A percentile compares a stretch with the other conserved stretches of the same genome.
phyloP scores from a whole-genome alignment of 495 filamentous ascomycete genomes.

The Aspergillus carlsbadensis region DNA sequence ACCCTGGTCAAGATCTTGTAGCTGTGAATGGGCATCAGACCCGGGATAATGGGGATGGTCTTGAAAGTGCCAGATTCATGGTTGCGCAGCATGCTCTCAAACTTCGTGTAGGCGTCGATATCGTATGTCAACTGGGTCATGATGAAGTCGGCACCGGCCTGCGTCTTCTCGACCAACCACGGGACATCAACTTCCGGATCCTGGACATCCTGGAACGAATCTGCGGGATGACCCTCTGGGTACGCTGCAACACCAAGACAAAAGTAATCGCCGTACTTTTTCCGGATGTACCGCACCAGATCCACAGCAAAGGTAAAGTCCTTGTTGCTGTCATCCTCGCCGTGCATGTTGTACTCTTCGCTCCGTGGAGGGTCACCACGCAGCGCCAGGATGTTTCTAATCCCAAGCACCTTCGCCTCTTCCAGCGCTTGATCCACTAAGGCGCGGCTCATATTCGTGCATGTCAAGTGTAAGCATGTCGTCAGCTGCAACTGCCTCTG shows the following conservation, averaged over 20 bases:
- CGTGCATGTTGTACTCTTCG: constrained; percentile 77
- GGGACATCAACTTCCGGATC: constrained; percentile 78
- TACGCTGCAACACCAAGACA: constrained; percentile 94
- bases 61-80: constrained; percentile 87
- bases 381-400: constrained; percentile 91
- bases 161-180: constrained; percentile 85
- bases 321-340: constrained; percentile 63
- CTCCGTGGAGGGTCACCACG: constrained; percentile 90
- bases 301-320: constrained; percentile 91
- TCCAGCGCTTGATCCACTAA: constrained; percentile 87
- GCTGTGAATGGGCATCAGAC: constrained; percentile 95
- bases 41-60: constrained; percentile 87
- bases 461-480: constrained; percentile 94
- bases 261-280: constrained; percentile 89
- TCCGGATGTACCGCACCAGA: constrained; percentile 83
- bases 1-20: constrained; percentile 93
- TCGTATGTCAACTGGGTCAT: constrained; percentile 99
- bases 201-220: constrained; percentile 76
- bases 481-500: constrained; percentile 88
- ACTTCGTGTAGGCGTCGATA: constrained; percentile 72
- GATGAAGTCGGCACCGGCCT: constrained; percentile 94
- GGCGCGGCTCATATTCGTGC: constrained; percentile 91
- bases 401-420: constrained; percentile 87
- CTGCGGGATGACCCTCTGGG: constrained; percentile 94
- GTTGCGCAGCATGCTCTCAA: constrained; percentile 73